Evolutionary conservation across 1,139 yeast genomes (phyloP).

Genomic region (Kodamaea fungicola): DNA sequence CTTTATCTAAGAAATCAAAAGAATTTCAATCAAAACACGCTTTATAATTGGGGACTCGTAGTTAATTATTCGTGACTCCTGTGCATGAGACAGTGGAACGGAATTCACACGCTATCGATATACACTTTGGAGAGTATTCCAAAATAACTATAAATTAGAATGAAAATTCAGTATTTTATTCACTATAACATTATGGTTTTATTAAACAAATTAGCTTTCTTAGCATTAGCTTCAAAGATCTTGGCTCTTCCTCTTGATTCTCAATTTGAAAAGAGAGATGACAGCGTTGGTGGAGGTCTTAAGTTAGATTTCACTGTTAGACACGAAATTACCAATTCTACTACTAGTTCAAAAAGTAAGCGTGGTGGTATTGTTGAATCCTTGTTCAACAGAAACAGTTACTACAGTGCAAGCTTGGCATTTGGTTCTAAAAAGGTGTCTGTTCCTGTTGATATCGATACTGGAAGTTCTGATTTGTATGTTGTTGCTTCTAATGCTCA

Average conservation of each 20-base stretch:
- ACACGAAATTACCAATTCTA: not conserved
- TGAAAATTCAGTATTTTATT: not conserved
- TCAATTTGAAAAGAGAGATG: constrained; percentile 1
- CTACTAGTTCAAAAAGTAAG: not conserved
- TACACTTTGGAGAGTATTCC: no score
- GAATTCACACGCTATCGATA: no score
- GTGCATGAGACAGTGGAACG: no score
- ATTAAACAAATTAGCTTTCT: constrained; percentile 4
- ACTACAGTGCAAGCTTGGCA: constrained; percentile 7
- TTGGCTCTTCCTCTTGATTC: constrained; percentile 1
- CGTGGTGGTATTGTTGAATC: not conserved
- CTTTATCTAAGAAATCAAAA: no score
- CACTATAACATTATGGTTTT: constrained; percentile 4
- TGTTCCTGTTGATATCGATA: constrained; percentile 14
- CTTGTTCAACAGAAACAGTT: not conserved
- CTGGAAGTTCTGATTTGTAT: constrained; percentile 22
- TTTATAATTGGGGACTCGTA: no score
- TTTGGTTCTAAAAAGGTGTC: constrained; percentile 9
- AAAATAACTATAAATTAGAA: not conserved
- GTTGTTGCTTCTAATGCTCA: constrained; percentile 8
- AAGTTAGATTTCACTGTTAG: constrained; percentile 3
- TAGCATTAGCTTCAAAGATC: constrained; percentile 4
- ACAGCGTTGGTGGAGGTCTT: constrained; percentile 1
- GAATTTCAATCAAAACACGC: no score
- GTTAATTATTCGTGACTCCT: no score